Percentiles rank a stretch among this genome's conserved stretches.
phyloP scores from a whole-genome alignment of 495 filamentous ascomycete species.

The Xylaria palmicola region DNA sequence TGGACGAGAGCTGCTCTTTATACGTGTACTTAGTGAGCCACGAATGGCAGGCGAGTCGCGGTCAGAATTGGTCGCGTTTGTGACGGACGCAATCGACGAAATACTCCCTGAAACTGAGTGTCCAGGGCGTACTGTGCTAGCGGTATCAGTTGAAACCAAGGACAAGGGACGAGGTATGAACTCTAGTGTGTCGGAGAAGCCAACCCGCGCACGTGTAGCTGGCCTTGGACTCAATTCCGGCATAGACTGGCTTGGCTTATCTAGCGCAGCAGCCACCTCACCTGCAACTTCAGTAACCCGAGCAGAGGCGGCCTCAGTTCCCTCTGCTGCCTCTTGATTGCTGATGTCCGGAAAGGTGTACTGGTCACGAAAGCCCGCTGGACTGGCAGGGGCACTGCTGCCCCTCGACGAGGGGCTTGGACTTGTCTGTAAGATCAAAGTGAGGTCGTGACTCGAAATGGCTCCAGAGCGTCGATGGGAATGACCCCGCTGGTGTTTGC shows the following conservation, averaged over 20 bases:
- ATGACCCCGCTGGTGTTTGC: constrained; percentile 60
- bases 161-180: constrained; percentile 73
- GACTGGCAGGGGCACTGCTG: constrained; percentile 68
- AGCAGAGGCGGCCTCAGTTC: neutral
- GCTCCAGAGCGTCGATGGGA: constrained; percentile 84
- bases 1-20: constrained; percentile 41
- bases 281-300: constrained; percentile 18
- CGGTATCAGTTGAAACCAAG: constrained; percentile 70
- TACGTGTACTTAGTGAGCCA: constrained; percentile 28
- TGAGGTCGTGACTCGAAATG: constrained; percentile 80
- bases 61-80: constrained; percentile 36
- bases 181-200: constrained; percentile 61
- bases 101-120: constrained; percentile 65
- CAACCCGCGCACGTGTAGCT: constrained; percentile 49
- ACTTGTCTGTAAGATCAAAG: constrained; percentile 60
- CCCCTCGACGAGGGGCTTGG: constrained; percentile 46
- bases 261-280: neutral
- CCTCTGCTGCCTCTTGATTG: constrained; percentile 9
- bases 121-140: constrained; percentile 62
- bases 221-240: constrained; percentile 31
- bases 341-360: constrained; percentile 35
- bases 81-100: constrained; percentile 57
- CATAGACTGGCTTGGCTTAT: constrained; percentile 16
- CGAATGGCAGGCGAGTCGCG: constrained; percentile 32
- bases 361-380: constrained; percentile 50